A percentile compares a stretch with the other conserved stretches of the same genome.
Conservation (phyloP, 2,329 filamentous ascomycete genomes). For the Sclerotinia nivalis region DNA sequence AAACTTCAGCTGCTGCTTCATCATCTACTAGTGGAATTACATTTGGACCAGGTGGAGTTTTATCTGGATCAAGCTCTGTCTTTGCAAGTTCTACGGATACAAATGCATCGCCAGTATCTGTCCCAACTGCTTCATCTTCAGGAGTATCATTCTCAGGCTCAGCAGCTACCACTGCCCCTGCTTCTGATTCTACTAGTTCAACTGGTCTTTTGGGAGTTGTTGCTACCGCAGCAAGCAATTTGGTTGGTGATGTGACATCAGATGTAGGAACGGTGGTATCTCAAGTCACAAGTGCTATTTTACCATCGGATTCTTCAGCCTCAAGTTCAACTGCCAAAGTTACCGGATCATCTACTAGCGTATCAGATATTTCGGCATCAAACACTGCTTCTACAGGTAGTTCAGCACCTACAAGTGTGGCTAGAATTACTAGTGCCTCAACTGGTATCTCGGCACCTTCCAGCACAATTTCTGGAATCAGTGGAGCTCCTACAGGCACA, state of each 20-base stretch:
- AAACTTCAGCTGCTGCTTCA: conserved; percentile 22
- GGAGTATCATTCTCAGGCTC: conserved; percentile 29
- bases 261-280: conserved; percentile 17
- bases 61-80: conserved; percentile 26
- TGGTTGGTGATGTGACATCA: conserved; percentile 11
- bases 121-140: conserved; percentile 21
- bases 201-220: conserved; percentile 14
- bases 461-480: conserved; percentile 1
- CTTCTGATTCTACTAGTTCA: background rate
- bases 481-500: conserved; percentile 4
- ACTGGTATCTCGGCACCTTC: conserved; percentile 9
- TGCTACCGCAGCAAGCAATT: conserved; percentile 1
- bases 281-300: conserved; percentile 20
- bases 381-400: background rate
- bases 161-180: conserved; percentile 17
- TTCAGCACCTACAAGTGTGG: background rate
- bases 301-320: background rate
- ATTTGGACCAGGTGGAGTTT: conserved; percentile 38
- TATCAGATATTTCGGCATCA: conserved; percentile 4
- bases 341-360: conserved; percentile 6
- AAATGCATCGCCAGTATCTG: conserved; percentile 22
- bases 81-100: conserved; percentile 21
- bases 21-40: conserved; percentile 34
- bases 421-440: background rate
- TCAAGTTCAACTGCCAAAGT: background rate